Evolutionary conservation across 2,329 filamentous ascomycete genomes (phyloP), one percentile per base, ranked within the genome.

Genomic region (Plectosphaerella cucumerina): DNA sequence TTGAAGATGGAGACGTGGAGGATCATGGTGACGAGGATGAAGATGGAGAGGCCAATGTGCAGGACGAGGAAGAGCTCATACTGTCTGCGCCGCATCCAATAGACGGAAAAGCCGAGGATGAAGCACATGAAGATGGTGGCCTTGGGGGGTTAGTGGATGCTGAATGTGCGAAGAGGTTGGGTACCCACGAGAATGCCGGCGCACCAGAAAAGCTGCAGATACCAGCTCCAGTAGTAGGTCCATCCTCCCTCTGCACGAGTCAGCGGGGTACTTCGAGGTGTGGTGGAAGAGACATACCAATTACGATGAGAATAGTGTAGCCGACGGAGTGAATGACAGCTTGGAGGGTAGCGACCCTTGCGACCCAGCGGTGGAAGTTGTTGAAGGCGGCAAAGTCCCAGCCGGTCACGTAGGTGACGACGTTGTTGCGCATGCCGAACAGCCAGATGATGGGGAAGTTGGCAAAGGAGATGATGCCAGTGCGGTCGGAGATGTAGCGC

Each of bases 361-460:
- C 85, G 4, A 85, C 72, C 73, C 83, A 84, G 0, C 85, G 79
- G 63, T 89, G 86, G 48, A 87, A 87, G 39, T 81, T 75, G 56
- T 82, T 88, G 59, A 82, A 88, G 0, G 81, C 83, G 2, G 76
- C 75, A 61, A 85, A 87, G 11, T 80, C 82, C 84, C 85, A 89
- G 0, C 85, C 85, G 0, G 86, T 88, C 1, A 83, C 61, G 81
- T 81, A 86, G 50, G 87, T 69, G 15, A 87, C 72, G 0, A 84
- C 59, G 48, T 89, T 87, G 54, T 89, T 89, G 10, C 86, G 73
- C 60, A 81, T 80, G 1, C 79, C 81, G 56, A 89, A 88, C 0
- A 88, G 64, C 83, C 84, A 87, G 0, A 87, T 67, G 3, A 86
- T 59, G 0, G 83, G 81, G 6, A 88, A 74, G 55, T 86, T 86